Evolutionary conservation across 345 rosid genomes (phyloP), one percentile per base, ranked within the genome.

Genomic region (Adansonia digitata): DNA sequence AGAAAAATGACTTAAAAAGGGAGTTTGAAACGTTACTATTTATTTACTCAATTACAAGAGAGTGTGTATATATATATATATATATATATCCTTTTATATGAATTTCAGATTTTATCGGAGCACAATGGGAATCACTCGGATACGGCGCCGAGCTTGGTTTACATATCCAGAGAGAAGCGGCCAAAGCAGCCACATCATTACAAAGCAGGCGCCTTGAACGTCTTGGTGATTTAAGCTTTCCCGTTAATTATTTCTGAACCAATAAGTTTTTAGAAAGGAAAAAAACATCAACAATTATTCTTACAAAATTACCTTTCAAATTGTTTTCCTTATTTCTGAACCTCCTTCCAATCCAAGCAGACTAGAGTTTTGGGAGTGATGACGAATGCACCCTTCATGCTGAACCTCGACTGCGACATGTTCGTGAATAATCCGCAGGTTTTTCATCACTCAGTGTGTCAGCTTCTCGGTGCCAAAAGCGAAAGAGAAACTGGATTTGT

Each of bases 141-240:
- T 91, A 71, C 77, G 86, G 57, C 89, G 60, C 94, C 98, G 0
- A 89, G 82, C 75, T 43, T 91, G 65, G 76, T 89, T 5, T 91
- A 89, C 72, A 65, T 91, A 31, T 85, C 98, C 1, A 82, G 97
- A 67, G 94, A 91, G 80, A 89, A 91, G 80, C 77, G 76, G 17
- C 83, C 86, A 18, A 77, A 84, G 59, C 83, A 85, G 34, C 60
- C 81, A 2, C 96, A 93, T 71, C 83, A 86, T 66, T 85, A 85
- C 83, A 92, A 89, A 77, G 93, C 91, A 0, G 92, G 94, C 27
- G 96, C 96, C 57, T 88, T 91, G 97, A 93, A 93, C 65, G 86
- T 84, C 8, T 76, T 89, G n/a, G 96, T 90, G 78, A 22, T 22
- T 53, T n/a, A n/a, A 5, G 17, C 20, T 3, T 31, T 1, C 34